Evolutionary conservation across 2,329 filamentous ascomycete genomes (phyloP).

Genomic region (Clonostachys solani): DNA sequence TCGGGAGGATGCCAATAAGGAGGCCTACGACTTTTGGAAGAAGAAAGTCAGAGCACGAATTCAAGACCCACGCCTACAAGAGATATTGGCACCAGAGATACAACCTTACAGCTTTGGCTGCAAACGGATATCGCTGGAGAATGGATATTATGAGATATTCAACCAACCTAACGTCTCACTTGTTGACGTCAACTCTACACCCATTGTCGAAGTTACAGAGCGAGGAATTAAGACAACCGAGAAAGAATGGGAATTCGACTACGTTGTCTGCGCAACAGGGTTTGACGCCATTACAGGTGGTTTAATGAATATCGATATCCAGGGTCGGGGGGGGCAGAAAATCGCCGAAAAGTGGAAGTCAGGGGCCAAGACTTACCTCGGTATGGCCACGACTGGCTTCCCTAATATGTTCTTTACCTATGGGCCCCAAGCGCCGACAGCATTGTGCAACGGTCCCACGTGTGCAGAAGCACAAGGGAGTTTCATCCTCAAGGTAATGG

Average conservation of each 20-base stretch:
- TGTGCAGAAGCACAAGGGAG: constrained; percentile 32
- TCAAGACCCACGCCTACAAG: constrained; percentile 33
- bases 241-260: constrained; percentile 18
- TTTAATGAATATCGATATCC: constrained; percentile 30
- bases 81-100: constrained; percentile 39
- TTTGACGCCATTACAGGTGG: constrained; percentile 36
- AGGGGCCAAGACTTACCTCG: constrained; percentile 30
- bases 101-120: constrained; percentile 39
- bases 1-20: constrained; percentile 33
- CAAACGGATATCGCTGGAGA: constrained; percentile 40
- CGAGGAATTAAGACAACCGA: constrained; percentile 31
- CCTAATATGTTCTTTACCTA: constrained; percentile 42
- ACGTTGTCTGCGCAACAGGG: constrained; percentile 28
- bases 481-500: constrained; percentile 27
- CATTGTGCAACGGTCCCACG: constrained; percentile 31
- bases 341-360: constrained; percentile 28
- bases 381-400: constrained; percentile 30
- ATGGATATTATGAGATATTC: constrained; percentile 43
- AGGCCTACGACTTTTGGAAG: constrained; percentile 43
- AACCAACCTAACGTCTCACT: constrained; percentile 40
- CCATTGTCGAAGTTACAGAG: constrained; percentile 31
- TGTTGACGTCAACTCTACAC: constrained; percentile 37
- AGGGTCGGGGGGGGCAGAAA: constrained; percentile 18
- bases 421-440: constrained; percentile 30
- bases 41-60: constrained; percentile 37